These are phyloP conservation scores for Phytophthora megakarya DNA, from an alignment of 352 stramenopile species.

Conservation along the genomic window DNA sequence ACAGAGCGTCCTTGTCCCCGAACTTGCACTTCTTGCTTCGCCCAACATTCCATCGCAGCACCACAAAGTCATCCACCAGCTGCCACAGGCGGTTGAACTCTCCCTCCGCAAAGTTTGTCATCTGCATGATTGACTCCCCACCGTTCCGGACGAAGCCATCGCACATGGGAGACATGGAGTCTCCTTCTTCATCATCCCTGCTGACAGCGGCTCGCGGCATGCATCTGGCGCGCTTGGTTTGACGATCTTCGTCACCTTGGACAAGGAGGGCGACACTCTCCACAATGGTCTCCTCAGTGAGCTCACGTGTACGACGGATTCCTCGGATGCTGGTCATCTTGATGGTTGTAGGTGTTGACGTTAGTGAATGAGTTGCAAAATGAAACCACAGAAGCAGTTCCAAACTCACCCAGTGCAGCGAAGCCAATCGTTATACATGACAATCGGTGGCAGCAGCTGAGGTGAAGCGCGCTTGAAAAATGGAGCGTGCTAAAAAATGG, in stretches of 20 bases:
- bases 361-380: too few species aligned
- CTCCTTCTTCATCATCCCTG: neutral
- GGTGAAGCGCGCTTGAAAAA: too few species aligned
- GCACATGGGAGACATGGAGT: slow-evolving; percentile 9
- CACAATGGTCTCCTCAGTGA: slow-evolving; percentile 11
- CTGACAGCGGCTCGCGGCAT: slow-evolving; percentile 1
- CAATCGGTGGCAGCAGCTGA: too few species aligned
- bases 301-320: slow-evolving; percentile 1
- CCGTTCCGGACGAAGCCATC: slow-evolving; percentile 1
- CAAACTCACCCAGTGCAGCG: too few species aligned
- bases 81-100: slow-evolving; percentile 9
- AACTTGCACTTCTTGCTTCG: slow-evolving; percentile 19
- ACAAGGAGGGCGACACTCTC: neutral
- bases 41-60: slow-evolving; percentile 11
- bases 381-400: too few species aligned
- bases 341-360: too few species aligned
- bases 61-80: slow-evolving; percentile 3
- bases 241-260: neutral
- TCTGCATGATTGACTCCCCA: neutral
- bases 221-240: slow-evolving; percentile 10
- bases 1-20: slow-evolving; percentile 6
- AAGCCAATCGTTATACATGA: too few species aligned
- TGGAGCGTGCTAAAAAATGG: too few species aligned
- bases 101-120: slow-evolving; percentile 5
- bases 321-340: slow-evolving; percentile 2